A percentile compares a stretch with the other conserved stretches of the same genome.
These are phyloP conservation scores for Rhodosporidiobolus sp. DNA, from an alignment of 768 basidiomycete genomes.

Conservation along the genomic window DNA sequence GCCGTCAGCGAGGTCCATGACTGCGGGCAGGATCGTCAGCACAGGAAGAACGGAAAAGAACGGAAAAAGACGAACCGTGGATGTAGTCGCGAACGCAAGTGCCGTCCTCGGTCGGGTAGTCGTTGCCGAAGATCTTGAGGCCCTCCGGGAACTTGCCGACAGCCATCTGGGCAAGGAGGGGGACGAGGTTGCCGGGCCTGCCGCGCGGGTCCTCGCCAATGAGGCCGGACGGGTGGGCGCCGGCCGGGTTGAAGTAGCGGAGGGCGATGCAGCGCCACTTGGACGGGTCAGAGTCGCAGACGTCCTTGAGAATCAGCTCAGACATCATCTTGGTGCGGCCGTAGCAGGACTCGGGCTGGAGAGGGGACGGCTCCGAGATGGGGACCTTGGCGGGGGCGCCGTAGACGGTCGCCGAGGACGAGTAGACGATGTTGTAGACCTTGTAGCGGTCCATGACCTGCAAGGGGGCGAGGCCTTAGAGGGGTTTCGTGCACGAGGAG, in stretches of 20 bases:
- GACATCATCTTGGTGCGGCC: conserved; percentile 95
- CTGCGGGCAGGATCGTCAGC: conserved; percentile 39
- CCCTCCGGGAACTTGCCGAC: conserved; percentile 71
- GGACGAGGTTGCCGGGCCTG: conserved; percentile 88
- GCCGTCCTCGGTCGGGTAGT: conserved; percentile 93
- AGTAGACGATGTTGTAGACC: conserved; percentile 86
- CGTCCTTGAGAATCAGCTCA: conserved; percentile 82
- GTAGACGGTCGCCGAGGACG: conserved; percentile 96
- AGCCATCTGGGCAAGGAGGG: conserved; percentile 90
- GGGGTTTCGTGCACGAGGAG: neutral
- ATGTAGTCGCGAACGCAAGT: conserved; percentile 97
- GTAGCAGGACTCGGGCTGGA: conserved; percentile 87
- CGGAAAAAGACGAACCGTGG: conserved; percentile 50
- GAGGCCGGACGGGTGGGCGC: conserved; percentile 91
- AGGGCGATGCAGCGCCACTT: conserved; percentile 80
- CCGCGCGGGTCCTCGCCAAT: conserved; percentile 98
- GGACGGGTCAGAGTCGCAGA: conserved; percentile 73
- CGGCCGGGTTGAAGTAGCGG: conserved; percentile 98
- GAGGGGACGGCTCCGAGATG: conserved; percentile 83
- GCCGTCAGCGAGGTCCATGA: conserved; percentile 90
- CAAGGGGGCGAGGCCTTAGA: neutral
- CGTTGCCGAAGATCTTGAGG: conserved; percentile 85
- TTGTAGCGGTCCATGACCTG: conserved; percentile 81
- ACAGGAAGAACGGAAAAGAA: neutral
- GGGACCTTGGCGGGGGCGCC: conserved; percentile 88